Evolutionary conservation across 805 yeast species (phyloP), one percentile per base, ranked within the genome.

Genomic region (Yarrowia deformans): DNA sequence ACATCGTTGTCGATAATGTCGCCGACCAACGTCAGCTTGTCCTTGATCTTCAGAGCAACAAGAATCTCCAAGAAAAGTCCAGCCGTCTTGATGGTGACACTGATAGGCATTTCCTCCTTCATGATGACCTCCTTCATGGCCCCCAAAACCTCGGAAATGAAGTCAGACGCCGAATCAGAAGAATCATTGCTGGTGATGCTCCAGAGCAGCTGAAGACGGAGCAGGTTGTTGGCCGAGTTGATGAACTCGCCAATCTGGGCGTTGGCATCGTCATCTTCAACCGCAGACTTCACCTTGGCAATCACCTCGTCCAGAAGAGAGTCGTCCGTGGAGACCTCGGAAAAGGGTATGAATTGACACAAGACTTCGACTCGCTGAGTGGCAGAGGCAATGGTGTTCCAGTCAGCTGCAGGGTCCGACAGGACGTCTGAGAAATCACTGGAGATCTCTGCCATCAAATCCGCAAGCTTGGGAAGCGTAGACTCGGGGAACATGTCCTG

Each of bases 401-500:
- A 49, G 32, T 63, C 56, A 2, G 56, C 23, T 13, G 14, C 32
- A 10, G 46, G 23, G 37, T 45, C 48, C 4, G 19, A n/a, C 37
- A 63, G 56, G 0, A 48, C 56, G 23, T 8, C 8, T 16, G 56
- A 18, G 37, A 63, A 63, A 48, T 63, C 68, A 13, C 48, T 37
- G 48, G 68, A 37, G 8, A 63, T 37, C 39, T 48, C 68, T 8
- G 48, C 48, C 56, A 49, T 40, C 32, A 63, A 9, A 14, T 48
- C 68, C 1, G 56, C 56, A 4, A 63, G 32, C 45, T 63, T 63
- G 23, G 68, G 56, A 10, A 49, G 39, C 9, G 68, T 63, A 13
- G 68, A 48, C n/a, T 63, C 68, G 46, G 68, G 68, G 56, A 63
- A 63, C 29, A 48, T 23, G 29, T 49, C 68, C 29, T 63, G 46